A percentile compares a stretch with the other conserved stretches of the same genome.
phyloP scores from a whole-genome alignment of 345 rosid genomes.

The Rhizophora apiculata region DNA sequence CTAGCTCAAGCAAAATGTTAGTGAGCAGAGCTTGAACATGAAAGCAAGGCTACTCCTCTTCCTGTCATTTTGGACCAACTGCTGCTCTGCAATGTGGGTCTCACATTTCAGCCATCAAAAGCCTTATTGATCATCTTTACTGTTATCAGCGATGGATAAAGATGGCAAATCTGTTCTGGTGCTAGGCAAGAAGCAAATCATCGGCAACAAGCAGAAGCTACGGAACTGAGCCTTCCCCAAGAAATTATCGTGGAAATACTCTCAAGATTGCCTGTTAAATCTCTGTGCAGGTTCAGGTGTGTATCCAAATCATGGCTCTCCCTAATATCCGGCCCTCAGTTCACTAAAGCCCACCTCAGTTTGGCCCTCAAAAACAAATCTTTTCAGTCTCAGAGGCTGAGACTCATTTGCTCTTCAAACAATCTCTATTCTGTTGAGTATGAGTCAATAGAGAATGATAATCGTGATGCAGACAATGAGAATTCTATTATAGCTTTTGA shows the following conservation, averaged over 20 bases:
- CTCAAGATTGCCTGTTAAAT: background rate
- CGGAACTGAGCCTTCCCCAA: background rate
- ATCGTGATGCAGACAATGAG: slow-evolving; percentile 2
- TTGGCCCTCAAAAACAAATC: background rate
- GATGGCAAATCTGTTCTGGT: background rate
- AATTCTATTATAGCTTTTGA: slow-evolving; percentile 16
- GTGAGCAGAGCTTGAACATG: no score
- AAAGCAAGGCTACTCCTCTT: no score
- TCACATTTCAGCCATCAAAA: no score
- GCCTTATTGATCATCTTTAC: no score
- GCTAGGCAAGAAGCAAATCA: background rate
- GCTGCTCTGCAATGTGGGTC: no score
- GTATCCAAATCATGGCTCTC: slow-evolving; percentile 4
- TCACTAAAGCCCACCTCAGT: slow-evolving; percentile 34
- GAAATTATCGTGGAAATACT: background rate
- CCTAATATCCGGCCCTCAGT: background rate
- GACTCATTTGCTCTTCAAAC: slow-evolving; percentile 9
- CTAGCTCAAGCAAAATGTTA: no score
- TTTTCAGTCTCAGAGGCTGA: slow-evolving; percentile 6
- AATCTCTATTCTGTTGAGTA: slow-evolving; percentile 18
- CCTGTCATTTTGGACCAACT: no score
- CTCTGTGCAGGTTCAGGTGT: slow-evolving; percentile 7
- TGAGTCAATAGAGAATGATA: slow-evolving; percentile 5
- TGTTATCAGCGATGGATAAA: background rate
- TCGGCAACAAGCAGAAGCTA: background rate